phyloP scores from a whole-genome alignment of 139 green algal genomes.

The Tetraselmis chui region DNA sequence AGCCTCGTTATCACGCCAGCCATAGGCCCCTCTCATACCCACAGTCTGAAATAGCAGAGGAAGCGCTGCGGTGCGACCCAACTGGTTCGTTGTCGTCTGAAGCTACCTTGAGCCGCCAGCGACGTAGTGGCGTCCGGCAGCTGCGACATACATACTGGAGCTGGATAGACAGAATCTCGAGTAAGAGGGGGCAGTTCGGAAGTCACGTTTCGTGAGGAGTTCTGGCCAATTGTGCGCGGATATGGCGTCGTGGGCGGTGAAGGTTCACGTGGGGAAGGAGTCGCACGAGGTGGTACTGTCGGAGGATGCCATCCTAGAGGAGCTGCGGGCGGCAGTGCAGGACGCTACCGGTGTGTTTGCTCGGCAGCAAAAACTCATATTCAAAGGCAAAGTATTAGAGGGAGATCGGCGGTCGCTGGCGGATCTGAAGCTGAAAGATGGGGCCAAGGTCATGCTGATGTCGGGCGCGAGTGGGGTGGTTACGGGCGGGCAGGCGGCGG shows the following conservation, averaged over 20 bases:
- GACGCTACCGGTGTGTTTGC: constrained; percentile 38
- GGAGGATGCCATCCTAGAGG: constrained; percentile 4
- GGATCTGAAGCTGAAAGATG: constrained; percentile 19
- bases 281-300: neutral
- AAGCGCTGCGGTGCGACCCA: no score
- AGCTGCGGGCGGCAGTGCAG: constrained; percentile 35
- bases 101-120: no score
- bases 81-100: no score
- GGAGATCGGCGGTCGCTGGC: constrained; percentile 10
- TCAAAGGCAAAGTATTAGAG: constrained; percentile 45
- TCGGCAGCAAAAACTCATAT: constrained; percentile 55
- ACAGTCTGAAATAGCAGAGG: no score
- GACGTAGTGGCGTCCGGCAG: no score
- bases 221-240: no score
- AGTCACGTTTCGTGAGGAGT: no score
- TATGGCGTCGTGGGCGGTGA: neutral
- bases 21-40: no score
- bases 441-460: constrained; percentile 65
- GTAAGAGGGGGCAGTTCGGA: no score
- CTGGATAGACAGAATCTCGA: no score
- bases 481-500: neutral
- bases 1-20: no score
- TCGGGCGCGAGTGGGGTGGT: constrained; percentile 2
- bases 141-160: no score
- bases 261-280: constrained; percentile 22